Base-by-base conservation (phyloP, 2,329 filamentous ascomycete species). In the Colletotrichum cereale region DNA sequence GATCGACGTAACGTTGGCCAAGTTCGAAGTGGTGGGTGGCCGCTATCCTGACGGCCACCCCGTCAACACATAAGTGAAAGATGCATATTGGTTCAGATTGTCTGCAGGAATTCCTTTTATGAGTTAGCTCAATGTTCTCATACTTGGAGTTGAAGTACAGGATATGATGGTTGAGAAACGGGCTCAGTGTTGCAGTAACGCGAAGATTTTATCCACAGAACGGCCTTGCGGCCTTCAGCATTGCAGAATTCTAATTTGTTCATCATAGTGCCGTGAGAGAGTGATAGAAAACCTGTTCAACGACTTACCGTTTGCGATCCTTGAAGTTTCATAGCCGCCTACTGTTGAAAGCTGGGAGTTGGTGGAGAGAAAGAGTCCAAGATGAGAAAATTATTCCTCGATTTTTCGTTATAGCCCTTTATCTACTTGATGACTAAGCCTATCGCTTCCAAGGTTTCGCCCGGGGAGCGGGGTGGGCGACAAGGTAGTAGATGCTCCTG, bases 1-100 rank as follows among this genome's bases (percentile, higher is more conserved):
- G 73, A 86, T 91, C 61, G 85, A 89, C 60, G 75, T 76, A 21
- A 84, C 87, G 12, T 75, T 90, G 31, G 80, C 78, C 12, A 83
- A 81, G 66, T 87, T 89, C 74, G 82, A 84, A 56, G 76, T 85
- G 10, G 79, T 79, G 2, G 89, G 89, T 2, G 78, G 73, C 1
- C 82, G 89, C 42, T 90, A 90, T 75, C 82, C 82, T 11, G 78
- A 78, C 10, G 67, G 73, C 11, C 55, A 77, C 26, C 80, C 79
- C 11, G 74, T 76, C 6, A 79, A 86, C 70, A 85, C 83, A 26
- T 85, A 77, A 71, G 6, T 40, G 21, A 31, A 24, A 26, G 6
- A 34, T 47, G 21, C 1, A 24, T 44, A 11, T 52, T 38, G 5
- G 14, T 29, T 42, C 29, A 42, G 38, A 11, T 38, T 44, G 5